phyloP scores from a whole-genome alignment of 2,329 filamentous ascomycete genomes.

The Cladobotryum protrusum region DNA sequence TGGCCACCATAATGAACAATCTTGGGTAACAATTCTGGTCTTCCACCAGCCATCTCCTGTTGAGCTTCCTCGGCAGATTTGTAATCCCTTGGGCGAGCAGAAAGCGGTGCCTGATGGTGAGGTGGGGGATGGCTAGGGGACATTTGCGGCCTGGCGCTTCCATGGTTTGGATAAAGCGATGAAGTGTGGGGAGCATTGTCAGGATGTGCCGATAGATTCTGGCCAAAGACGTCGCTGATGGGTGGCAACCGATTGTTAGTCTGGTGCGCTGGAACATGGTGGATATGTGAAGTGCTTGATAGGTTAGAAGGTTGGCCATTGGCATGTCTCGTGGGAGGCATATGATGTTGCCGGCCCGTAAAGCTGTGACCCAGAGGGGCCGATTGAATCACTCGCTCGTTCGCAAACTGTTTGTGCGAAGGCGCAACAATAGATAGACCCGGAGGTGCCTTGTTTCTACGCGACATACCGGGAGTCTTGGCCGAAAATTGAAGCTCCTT shows the following conservation, averaged over 20 bases:
- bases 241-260: constrained; percentile 89
- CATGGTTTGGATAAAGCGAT: constrained; percentile 53
- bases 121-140: constrained; percentile 68
- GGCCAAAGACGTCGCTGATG: constrained; percentile 90
- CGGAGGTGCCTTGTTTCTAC: constrained; percentile 74
- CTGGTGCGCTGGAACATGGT: constrained; percentile 81
- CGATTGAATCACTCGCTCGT: constrained; percentile 94
- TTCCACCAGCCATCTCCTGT: constrained; percentile 80
- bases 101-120: constrained; percentile 45
- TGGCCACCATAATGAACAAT: constrained; percentile 93
- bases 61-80: constrained; percentile 95
- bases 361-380: constrained; percentile 93
- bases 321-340: constrained; percentile 69
- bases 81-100: constrained; percentile 72
- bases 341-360: constrained; percentile 77
- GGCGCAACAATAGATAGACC: constrained; percentile 93
- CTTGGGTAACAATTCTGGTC: constrained; percentile 85
- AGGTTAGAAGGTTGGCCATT: constrained; percentile 77
- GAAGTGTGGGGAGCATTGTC: constrained; percentile 38
- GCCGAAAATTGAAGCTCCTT: constrained; percentile 47
- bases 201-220: constrained; percentile 60
- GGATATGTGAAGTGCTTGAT: constrained; percentile 80
- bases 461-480: constrained; percentile 68
- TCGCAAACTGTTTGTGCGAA: constrained; percentile 83
- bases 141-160: constrained; percentile 60